phyloP scores from a whole-genome alignment of 768 basidiomycete genomes.

The Amanita subjunquillea region DNA sequence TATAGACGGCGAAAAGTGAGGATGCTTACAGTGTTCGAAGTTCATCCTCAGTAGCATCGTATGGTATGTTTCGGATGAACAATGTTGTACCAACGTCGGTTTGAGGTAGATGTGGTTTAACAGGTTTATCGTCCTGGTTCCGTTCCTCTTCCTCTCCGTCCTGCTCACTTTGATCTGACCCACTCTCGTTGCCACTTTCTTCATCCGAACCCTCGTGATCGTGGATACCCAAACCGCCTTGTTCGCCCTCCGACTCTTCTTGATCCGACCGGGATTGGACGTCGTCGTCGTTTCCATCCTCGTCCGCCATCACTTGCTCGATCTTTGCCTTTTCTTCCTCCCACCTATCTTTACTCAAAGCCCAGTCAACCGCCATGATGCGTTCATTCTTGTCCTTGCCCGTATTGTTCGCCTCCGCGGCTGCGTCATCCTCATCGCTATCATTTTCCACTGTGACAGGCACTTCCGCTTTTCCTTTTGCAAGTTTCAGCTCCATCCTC shows the following conservation, averaged over 20 bases:
- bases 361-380: constrained; percentile 92
- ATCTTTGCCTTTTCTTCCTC: constrained; percentile 63
- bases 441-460: constrained; percentile 17
- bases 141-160: constrained; percentile 10
- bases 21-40: constrained; percentile 64
- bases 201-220: constrained; percentile 24
- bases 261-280: constrained; percentile 19
- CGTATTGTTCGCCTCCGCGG: constrained; percentile 22
- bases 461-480: constrained; percentile 23
- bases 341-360: constrained; percentile 90
- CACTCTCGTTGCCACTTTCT: constrained; percentile 26
- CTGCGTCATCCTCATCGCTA: constrained; percentile 21
- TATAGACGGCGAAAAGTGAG: not conserved
- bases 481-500: constrained; percentile 41
- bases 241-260: constrained; percentile 24
- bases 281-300: constrained; percentile 13
- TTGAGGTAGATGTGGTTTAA: constrained; percentile 63
- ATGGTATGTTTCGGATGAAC: constrained; percentile 91
- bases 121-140: constrained; percentile 30
- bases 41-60: constrained; percentile 89
- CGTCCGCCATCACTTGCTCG: constrained; percentile 18
- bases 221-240: constrained; percentile 35
- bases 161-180: constrained; percentile 22
- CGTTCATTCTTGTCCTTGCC: constrained; percentile 35
- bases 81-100: constrained; percentile 86